phyloP scores from a whole-genome alignment of 2,329 filamentous ascomycete species.

The Cordyceps cateniannulata region DNA sequence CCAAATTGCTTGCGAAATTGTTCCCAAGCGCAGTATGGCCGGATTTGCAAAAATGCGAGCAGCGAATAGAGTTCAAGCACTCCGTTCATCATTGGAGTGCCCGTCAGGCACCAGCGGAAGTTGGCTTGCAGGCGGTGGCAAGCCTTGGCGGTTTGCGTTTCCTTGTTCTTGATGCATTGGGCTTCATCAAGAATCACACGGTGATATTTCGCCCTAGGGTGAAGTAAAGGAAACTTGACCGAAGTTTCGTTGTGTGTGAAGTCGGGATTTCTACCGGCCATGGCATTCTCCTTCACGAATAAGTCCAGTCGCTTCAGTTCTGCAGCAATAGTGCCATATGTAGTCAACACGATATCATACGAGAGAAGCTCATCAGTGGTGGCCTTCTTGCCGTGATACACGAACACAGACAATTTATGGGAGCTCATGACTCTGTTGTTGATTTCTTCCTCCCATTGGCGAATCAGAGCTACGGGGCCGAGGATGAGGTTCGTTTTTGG shows the following conservation, averaged over 20 bases:
- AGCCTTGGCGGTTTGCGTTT: conserved; percentile 65
- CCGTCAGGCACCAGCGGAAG: conserved; percentile 74
- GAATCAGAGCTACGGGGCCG: conserved; percentile 70
- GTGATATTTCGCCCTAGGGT: conserved; percentile 60
- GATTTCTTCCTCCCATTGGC: conserved; percentile 82
- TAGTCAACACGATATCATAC: conserved; percentile 77
- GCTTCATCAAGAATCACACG: conserved; percentile 83
- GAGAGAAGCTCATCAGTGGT: conserved; percentile 54
- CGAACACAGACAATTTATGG: conserved; percentile 56
- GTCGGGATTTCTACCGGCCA: conserved; percentile 25
- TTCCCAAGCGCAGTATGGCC: conserved; percentile 61
- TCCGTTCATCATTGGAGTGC: conserved; percentile 85
- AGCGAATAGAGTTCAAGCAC: conserved; percentile 73
- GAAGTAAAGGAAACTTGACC: conserved; percentile 51
- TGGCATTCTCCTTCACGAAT: conserved; percentile 43
- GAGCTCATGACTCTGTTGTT: conserved; percentile 55
- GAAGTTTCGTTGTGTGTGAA: conserved; percentile 30
- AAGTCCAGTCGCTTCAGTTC: conserved; percentile 57
- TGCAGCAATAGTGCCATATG: conserved; percentile 66
- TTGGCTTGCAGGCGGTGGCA: conserved; percentile 59
- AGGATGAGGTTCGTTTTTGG: conserved; percentile 70
- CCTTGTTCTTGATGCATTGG: conserved; percentile 73
- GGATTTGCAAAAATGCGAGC: conserved; percentile 69
- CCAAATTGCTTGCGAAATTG: conserved; percentile 51
- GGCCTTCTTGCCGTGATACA: conserved; percentile 65